Evolutionary conservation across 257 asterid species (phyloP), one percentile per base, ranked within the genome.

Genomic region (Thymus quinquecostatus): DNA sequence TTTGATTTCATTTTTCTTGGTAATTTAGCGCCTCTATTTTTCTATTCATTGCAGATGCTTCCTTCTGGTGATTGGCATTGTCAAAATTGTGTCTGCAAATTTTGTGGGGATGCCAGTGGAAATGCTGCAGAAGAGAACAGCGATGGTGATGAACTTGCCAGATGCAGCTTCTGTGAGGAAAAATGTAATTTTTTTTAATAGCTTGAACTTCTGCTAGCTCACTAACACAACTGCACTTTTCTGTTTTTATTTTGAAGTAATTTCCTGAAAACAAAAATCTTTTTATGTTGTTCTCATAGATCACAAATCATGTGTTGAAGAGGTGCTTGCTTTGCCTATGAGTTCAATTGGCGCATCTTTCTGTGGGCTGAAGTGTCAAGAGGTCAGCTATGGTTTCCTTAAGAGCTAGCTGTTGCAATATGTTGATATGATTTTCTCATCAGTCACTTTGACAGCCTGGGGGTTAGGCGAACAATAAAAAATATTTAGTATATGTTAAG

Each of bases 11-110:
- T 27, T 59, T 56, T 51, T 63, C 49, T 45, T 8, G 54, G 65
- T 62, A 54, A 36, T 66, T 82, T 41, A 78, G 32, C 49, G 8
- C 59, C 7, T 75, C 48, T 57, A 71, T 40, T 43, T 21, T 53
- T 48, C 45, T 47, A 36, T 74, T 47, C 21, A 54, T 43, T 84
- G 82, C 87, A 92, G 98, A 82, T 73, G 76, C 95, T 88, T 82
- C 98, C 98, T 48, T 75, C 69, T 13, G 98, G 97, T 63, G 97
- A 89, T 88, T 92, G 98, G 98, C 97, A 89, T 76, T 92, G 98
- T 80, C 96, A 92, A 70, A 86, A 85, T 76, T 92, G 97, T 83
- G 74, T 75, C 2, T 92, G 98, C 87, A 88, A 85, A 83, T 84
- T 88, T 76, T 92, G 96, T 83, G 92, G 87, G 74, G 77, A 81